Percentiles rank a stretch among this genome's conserved stretches.
phyloP scores from a whole-genome alignment of 495 filamentous ascomycete species.

The Achaetomiella virescens region DNA sequence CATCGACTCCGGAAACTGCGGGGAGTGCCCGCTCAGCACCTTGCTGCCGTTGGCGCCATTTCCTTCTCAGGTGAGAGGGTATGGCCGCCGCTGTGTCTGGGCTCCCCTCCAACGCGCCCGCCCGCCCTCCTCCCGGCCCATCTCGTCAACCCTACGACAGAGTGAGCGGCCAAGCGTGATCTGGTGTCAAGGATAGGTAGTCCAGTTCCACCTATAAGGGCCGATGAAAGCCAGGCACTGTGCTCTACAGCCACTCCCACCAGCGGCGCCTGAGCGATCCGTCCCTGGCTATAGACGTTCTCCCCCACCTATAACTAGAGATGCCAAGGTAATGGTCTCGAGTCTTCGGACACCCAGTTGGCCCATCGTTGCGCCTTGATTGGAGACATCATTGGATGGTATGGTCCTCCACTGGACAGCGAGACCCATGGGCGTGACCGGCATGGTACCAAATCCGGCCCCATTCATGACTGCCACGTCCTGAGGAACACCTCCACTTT shows the following conservation, averaged over 20 bases:
- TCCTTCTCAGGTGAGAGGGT: neutral
- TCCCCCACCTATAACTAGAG: constrained; percentile 4
- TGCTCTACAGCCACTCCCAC: constrained; percentile 10
- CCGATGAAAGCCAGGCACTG: constrained; percentile 8
- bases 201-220: constrained; percentile 7
- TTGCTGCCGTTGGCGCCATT: too few relatives aligned
- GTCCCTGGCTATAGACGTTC: constrained; percentile 11
- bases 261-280: neutral
- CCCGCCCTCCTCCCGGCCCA: neutral
- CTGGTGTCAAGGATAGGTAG: neutral
- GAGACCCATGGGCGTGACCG: constrained; percentile 21
- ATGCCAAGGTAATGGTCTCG: constrained; percentile 3
- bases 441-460: constrained; percentile 26
- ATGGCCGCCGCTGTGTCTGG: neutral
- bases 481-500: constrained; percentile 7
- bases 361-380: constrained; percentile 12
- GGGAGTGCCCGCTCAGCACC: too few relatives aligned
- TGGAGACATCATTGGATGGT: constrained; percentile 20
- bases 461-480: constrained; percentile 11
- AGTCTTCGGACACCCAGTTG: constrained; percentile 6
- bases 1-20: too few relatives aligned
- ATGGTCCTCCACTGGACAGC: constrained; percentile 16
- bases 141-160: neutral
- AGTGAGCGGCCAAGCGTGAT: constrained; percentile 1
- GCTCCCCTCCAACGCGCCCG: neutral